These are phyloP conservation scores for Corchorus olitorius DNA, from an alignment of 345 rosid species.

Conservation along the genomic window DNA sequence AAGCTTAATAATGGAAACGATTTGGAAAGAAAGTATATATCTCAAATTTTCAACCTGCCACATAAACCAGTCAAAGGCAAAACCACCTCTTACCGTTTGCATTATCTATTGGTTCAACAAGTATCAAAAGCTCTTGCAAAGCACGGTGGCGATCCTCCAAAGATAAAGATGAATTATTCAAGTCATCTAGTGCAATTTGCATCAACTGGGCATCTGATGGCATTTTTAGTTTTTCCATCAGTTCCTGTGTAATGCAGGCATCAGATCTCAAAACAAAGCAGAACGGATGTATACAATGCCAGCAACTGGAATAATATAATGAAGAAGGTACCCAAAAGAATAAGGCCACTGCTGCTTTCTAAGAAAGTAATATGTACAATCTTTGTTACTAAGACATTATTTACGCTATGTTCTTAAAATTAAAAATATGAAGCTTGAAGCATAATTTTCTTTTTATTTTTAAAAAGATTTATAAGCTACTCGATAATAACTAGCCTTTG, in stretches of 20 bases:
- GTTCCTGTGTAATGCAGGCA: conserved; percentile 49
- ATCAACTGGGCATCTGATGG: conserved; percentile 88
- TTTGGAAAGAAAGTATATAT: background rate
- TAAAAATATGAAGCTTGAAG: background rate
- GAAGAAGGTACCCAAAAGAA: background rate
- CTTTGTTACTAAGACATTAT: background rate
- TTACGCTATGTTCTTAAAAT: background rate
- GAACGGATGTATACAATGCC: background rate
- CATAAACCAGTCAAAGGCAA: background rate
- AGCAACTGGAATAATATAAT: background rate
- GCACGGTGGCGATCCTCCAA: conserved; percentile 81
- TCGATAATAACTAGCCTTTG: background rate
- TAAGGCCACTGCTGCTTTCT: background rate
- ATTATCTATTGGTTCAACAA: conserved; percentile 93
- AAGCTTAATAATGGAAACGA: background rate
- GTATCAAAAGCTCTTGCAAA: conserved; percentile 74
- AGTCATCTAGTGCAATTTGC: conserved; percentile 74
- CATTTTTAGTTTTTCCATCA: conserved; percentile 73
- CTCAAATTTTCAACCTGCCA: conserved; percentile 3
- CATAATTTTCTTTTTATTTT: background rate
- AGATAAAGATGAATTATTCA: conserved; percentile 70
- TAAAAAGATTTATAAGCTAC: background rate
- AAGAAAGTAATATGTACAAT: background rate
- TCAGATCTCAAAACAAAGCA: background rate
- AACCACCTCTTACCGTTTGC: conserved; percentile 62